Conservation (phyloP, 495 filamentous ascomycete species). For the Chlorociboria aeruginascens region DNA sequence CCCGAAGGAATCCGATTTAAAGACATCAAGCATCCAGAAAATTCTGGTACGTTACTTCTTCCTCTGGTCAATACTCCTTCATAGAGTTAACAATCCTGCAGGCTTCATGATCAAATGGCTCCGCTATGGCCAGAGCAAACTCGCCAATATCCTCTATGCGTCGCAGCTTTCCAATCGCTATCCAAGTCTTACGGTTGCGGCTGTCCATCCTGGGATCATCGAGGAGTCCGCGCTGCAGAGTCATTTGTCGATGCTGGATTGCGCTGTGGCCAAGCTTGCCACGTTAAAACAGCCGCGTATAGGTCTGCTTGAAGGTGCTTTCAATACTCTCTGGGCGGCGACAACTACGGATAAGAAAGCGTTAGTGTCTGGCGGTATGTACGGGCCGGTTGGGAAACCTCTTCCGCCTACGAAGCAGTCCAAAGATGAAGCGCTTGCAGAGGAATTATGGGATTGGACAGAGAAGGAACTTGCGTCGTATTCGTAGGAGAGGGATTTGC, state of each 20-base stretch:
- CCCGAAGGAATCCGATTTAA: slow-evolving; percentile 25
- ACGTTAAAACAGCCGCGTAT: neutral
- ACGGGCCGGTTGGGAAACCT: slow-evolving; percentile 32
- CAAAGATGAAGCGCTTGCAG: slow-evolving; percentile 33
- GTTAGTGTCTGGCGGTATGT: slow-evolving; percentile 31
- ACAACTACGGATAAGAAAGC: slow-evolving; percentile 18
- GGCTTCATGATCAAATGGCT: slow-evolving; percentile 21
- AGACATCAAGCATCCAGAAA: slow-evolving; percentile 26
- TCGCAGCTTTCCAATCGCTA: slow-evolving; percentile 43
- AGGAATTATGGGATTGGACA: slow-evolving; percentile 51
- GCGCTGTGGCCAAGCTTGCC: slow-evolving; percentile 19
- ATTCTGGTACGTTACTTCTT: slow-evolving; percentile 5
- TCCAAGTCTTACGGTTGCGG: slow-evolving; percentile 40
- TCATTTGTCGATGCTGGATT: neutral
- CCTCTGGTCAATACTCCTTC: too few species aligned
- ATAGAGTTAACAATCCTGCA: too few species aligned
- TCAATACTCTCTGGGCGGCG: slow-evolving; percentile 49
- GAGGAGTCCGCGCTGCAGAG: neutral
- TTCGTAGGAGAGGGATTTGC: too few species aligned
- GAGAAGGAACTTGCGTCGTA: slow-evolving; percentile 22
- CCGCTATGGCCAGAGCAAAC: slow-evolving; percentile 54
- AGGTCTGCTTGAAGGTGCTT: slow-evolving; percentile 28
- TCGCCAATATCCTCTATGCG: slow-evolving; percentile 56
- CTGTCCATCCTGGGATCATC: slow-evolving; percentile 56
- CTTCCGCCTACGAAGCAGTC: neutral